phyloP scores from a whole-genome alignment of 495 filamentous ascomycete genomes.

The Neurospora sp. region DNA sequence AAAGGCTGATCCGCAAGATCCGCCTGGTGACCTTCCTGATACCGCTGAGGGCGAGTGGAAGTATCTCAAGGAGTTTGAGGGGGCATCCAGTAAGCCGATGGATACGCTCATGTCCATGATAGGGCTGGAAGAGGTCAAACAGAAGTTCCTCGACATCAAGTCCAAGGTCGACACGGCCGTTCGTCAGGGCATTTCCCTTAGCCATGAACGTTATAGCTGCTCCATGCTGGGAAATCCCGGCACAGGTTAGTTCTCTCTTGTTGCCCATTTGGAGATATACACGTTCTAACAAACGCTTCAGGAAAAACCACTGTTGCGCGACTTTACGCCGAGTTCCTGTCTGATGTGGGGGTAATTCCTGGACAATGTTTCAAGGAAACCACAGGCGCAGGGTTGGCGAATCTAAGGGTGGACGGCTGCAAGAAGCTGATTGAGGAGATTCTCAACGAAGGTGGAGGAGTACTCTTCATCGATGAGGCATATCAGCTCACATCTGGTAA shows the following conservation, averaged over 20 bases:
- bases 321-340: constrained; percentile 60
- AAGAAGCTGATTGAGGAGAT: constrained; percentile 50
- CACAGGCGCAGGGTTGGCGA: constrained; percentile 57
- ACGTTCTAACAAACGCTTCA: constrained; percentile 11
- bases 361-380: constrained; percentile 51
- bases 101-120: constrained; percentile 63
- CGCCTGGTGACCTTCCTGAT: not conserved
- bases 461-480: constrained; percentile 68
- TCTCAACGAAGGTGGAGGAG: constrained; percentile 51
- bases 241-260: constrained; percentile 43
- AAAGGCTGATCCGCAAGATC: not conserved
- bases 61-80: constrained; percentile 41
- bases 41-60: constrained; percentile 49
- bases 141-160: constrained; percentile 54
- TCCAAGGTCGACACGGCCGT: constrained; percentile 51
- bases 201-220: constrained; percentile 50
- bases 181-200: constrained; percentile 47
- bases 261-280: not conserved
- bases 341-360: constrained; percentile 47
- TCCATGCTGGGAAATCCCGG: constrained; percentile 71
- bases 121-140: constrained; percentile 63
- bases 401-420: constrained; percentile 46
- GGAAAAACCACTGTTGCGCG: constrained; percentile 79
- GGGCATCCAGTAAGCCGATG: constrained; percentile 42
- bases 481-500: constrained; percentile 58